phyloP scores from a whole-genome alignment of 192 early-diverging fungal genomes.

The Linnemannia schmuckeri region DNA sequence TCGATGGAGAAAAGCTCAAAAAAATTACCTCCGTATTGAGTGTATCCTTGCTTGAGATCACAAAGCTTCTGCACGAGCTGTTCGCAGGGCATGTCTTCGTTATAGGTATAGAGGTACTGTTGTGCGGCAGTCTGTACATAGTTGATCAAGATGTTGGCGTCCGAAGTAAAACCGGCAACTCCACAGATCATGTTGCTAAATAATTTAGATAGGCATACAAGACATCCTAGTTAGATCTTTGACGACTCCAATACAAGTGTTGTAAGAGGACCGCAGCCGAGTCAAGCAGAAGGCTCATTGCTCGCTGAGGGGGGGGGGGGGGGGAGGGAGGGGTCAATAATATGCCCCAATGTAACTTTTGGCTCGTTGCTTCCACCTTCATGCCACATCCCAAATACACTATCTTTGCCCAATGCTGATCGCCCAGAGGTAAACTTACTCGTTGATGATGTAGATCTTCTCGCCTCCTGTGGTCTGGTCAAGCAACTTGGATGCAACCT shows the following conservation, averaged over 20 bases:
- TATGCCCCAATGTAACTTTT: too few species aligned
- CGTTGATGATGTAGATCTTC: conserved; percentile 97
- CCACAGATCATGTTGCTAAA: conserved; percentile 88
- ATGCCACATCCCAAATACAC: too few species aligned
- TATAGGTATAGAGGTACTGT: conserved; percentile 87
- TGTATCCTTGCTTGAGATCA: conserved; percentile 99
- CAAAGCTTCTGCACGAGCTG: conserved; percentile 95
- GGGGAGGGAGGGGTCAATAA: too few species aligned
- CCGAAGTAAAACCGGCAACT: conserved; percentile 96
- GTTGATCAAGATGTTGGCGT: conserved; percentile 97
- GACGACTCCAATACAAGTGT: not conserved
- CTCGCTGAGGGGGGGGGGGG: too few species aligned
- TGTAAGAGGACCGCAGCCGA: too few species aligned
- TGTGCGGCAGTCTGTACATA: conserved; percentile 90
- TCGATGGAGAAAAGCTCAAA: not conserved
- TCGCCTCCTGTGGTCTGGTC: conserved; percentile 88
- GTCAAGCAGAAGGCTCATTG: too few species aligned
- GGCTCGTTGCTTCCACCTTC: too few species aligned
- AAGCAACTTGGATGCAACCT: conserved; percentile 92
- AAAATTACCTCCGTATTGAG: conserved; percentile 87
- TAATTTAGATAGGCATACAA: not conserved
- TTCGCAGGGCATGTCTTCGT: conserved; percentile 94
- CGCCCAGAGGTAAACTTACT: conserved; percentile 67
- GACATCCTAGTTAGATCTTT: not conserved
- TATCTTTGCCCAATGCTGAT: not conserved